Evolutionary conservation across 768 basidiomycete species (phyloP).

Genomic region (Hygrophorus russula): DNA sequence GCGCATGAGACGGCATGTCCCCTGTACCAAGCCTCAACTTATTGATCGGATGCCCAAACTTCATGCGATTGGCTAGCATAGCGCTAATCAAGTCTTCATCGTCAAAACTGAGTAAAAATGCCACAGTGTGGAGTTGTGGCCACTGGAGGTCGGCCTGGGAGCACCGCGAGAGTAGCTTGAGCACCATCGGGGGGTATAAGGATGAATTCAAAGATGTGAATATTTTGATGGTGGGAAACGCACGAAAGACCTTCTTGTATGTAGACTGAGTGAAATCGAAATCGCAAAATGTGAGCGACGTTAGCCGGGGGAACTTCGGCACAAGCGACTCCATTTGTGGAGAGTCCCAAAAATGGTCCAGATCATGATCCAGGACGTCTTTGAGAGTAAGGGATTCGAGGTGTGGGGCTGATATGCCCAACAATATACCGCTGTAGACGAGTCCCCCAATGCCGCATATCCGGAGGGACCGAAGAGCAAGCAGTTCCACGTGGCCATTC

Average conservation of each 20-base stretch:
- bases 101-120: conserved; percentile 18
- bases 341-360: conserved; percentile 23
- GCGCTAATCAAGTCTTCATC: conserved; percentile 16
- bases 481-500: conserved; percentile 18
- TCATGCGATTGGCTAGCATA: conserved; percentile 15
- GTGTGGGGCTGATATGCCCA: conserved; percentile 25
- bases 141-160: conserved; percentile 16
- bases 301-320: conserved; percentile 22
- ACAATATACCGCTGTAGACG: conserved; percentile 27
- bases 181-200: conserved; percentile 14
- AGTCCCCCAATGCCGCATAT: conserved; percentile 26
- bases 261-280: conserved; percentile 25
- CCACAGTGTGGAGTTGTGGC: conserved; percentile 22
- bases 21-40: conserved; percentile 18
- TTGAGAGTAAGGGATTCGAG: conserved; percentile 32
- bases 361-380: conserved; percentile 28
- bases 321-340: conserved; percentile 7
- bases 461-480: conserved; percentile 27
- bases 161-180: conserved; percentile 15
- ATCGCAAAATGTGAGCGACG: conserved; percentile 26
- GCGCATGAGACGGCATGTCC: conserved; percentile 10
- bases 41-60: conserved; percentile 17
- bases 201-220: conserved; percentile 19
- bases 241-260: conserved; percentile 19
- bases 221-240: conserved; percentile 21